phyloP scores from a whole-genome alignment of 164 flowering plant species.

The Warburgia ugandensis region DNA sequence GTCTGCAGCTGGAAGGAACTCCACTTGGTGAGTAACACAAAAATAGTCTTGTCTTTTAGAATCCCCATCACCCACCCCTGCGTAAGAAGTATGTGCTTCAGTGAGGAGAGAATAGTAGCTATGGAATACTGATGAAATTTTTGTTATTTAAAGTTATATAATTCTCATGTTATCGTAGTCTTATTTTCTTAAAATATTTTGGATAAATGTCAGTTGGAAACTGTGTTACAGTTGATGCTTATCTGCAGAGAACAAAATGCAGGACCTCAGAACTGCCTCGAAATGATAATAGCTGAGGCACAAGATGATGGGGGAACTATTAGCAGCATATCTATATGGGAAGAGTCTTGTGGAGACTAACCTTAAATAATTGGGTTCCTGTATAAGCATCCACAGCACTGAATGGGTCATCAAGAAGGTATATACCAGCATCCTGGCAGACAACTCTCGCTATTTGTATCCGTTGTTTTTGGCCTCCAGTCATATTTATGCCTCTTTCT shows the following conservation, averaged over 20 bases:
- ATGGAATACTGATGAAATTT: background rate
- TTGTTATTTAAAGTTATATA: no score
- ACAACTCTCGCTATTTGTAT: constrained; percentile 96
- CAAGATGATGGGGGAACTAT: no score
- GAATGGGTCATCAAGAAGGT: constrained; percentile 94
- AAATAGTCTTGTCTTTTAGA: constrained; percentile 79
- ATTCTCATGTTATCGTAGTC: no score
- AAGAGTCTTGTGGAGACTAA: constrained; percentile 14
- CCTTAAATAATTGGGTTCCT: constrained; percentile 87
- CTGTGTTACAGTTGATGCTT: no score
- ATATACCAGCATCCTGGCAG: constrained; percentile 91
- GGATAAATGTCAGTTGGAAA: no score
- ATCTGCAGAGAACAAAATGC: no score
- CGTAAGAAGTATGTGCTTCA: background rate
- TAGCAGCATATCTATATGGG: background rate
- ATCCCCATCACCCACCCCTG: constrained; percentile 91
- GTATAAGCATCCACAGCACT: constrained; percentile 99
- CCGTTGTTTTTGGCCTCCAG: constrained; percentile 98
- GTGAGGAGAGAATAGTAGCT: background rate
- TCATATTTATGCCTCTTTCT: constrained; percentile 96
- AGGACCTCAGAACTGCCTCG: background rate
- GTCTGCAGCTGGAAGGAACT: constrained; percentile 96
- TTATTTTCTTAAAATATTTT: no score
- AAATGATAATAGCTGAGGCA: background rate
- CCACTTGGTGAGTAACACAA: constrained; percentile 96